A percentile compares a stretch with the other conserved stretches of the same genome.
phyloP scores from a whole-genome alignment of 2,329 filamentous ascomycete species.

The Basipetospora chlamydospora region DNA sequence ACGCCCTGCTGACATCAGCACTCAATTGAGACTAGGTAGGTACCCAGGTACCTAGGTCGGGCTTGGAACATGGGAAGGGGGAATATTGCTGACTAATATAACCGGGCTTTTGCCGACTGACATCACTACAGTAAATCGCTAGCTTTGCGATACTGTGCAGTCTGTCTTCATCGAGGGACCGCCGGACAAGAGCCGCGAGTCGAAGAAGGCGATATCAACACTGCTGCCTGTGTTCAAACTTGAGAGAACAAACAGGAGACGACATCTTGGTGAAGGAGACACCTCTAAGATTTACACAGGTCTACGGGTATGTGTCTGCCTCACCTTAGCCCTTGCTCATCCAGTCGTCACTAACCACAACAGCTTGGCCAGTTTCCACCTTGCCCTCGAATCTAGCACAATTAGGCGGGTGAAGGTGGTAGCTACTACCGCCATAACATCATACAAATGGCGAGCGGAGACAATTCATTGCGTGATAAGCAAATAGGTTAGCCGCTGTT shows the following conservation, averaged over 20 bases:
- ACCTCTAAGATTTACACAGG: too few species aligned
- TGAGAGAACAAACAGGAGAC: too few species aligned
- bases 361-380: background rate
- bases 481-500: slow-evolving; percentile 26
- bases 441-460: slow-evolving; percentile 35
- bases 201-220: too few species aligned
- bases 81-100: background rate
- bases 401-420: too few species aligned
- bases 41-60: too few species aligned
- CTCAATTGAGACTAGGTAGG: too few species aligned
- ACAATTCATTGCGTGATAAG: slow-evolving; percentile 33
- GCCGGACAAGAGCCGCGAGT: slow-evolving; percentile 1
- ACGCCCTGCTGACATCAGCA: slow-evolving; percentile 1
- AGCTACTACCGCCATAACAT: too few species aligned
- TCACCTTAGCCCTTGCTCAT: too few species aligned
- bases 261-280: too few species aligned
- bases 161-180: background rate
- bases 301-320: too few species aligned
- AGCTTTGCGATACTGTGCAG: background rate
- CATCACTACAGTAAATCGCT: slow-evolving; percentile 2
- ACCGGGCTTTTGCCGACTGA: slow-evolving; percentile 3
- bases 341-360: background rate
- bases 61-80: background rate
- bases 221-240: too few species aligned
- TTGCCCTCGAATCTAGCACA: too few species aligned